Conservation (phyloP, 225 moss, liverwort and hornwort genomes). For the Thuidium tamariscinum region DNA sequence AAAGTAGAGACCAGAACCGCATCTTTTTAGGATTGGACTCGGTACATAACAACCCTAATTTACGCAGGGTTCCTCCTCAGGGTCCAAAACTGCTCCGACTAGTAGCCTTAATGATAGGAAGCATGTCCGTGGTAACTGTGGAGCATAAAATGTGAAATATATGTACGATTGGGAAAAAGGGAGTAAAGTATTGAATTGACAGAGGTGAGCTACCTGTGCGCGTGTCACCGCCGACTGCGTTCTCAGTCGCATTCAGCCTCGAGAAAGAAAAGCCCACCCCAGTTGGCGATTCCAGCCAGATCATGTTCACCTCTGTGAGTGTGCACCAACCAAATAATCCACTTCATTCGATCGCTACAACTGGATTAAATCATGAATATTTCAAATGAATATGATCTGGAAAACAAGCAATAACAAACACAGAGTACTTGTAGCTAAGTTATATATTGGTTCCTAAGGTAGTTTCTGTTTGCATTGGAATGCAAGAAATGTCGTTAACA, state of each 20-base stretch:
- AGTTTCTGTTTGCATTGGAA: neutral
- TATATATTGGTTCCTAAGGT: too few species aligned
- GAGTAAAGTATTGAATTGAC: neutral
- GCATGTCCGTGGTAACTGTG: too few species aligned
- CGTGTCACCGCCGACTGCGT: constrained; percentile 16
- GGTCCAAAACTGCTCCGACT: neutral
- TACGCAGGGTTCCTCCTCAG: too few species aligned
- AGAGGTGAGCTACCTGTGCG: constrained; percentile 15
- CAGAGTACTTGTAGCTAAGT: too few species aligned
- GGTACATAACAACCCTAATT: too few species aligned
- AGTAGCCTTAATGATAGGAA: too few species aligned
- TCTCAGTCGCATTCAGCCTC: constrained; percentile 3
- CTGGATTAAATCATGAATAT: too few species aligned
- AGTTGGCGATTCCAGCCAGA: constrained; percentile 48
- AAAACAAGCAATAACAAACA: neutral
- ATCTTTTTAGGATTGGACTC: too few species aligned
- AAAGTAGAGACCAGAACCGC: too few species aligned
- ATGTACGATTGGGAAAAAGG: neutral
- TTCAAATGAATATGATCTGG: neutral
- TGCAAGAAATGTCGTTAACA: neutral
- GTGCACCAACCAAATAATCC: neutral
- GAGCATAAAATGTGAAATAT: neutral
- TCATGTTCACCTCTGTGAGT: constrained; percentile 36
- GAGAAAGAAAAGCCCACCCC: constrained; percentile 45
- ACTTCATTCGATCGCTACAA: neutral